A percentile compares a stretch with the other conserved stretches of the same genome.
Conservation (phyloP, 768 basidiomycete species). For the Leccinum longicurvipes region DNA sequence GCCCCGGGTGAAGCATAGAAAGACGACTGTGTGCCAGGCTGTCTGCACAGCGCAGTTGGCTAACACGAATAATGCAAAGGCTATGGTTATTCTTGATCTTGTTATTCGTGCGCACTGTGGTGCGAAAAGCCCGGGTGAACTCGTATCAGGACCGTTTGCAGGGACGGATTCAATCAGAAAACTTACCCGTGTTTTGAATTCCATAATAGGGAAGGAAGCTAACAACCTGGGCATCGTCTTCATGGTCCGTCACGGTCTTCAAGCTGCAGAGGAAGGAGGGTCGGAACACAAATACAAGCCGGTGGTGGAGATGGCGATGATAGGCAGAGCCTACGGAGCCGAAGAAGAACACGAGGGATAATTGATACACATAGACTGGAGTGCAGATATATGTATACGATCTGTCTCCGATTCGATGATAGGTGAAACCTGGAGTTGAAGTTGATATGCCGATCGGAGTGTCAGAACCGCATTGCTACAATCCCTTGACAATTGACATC, state of each 20-base stretch:
- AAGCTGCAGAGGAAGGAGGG: constrained; percentile 11
- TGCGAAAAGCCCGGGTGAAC: neutral
- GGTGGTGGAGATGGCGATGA: neutral
- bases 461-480: neutral
- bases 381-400: neutral
- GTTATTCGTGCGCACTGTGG: constrained; percentile 47
- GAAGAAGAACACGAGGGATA: neutral
- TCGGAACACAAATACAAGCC: neutral
- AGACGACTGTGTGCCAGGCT: constrained; percentile 39
- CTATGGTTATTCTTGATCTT: constrained; percentile 44
- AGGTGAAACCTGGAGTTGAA: neutral
- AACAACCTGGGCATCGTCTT: neutral
- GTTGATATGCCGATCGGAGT: neutral
- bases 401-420: neutral
- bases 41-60: constrained; percentile 40
- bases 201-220: neutral
- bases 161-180: neutral
- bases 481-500: neutral
- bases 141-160: neutral
- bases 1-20: constrained; percentile 36
- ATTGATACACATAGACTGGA: neutral
- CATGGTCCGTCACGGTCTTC: neutral
- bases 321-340: neutral
- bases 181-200: constrained; percentile 16
- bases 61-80: constrained; percentile 48